Base-by-base conservation (phyloP, 257 asterid species). In the Petunia axillaris region DNA sequence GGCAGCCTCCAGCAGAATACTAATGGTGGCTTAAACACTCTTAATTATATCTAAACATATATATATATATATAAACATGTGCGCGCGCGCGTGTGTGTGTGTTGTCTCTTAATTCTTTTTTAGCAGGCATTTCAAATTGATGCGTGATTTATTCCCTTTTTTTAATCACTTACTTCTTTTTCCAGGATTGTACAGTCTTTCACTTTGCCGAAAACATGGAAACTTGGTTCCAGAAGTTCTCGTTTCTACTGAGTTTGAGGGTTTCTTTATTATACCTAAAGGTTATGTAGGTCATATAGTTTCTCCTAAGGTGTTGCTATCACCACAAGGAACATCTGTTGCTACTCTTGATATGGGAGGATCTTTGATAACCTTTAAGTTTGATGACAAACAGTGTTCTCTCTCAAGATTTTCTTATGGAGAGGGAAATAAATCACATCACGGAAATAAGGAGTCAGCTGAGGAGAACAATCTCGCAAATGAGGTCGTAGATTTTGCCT, bases 281-380 rank as follows among this genome's bases (percentile, higher is more conserved):
- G 89, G 82, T 57, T 80, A 82, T 80, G 81, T 52, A 80, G 88
- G 87, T 77, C 90, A 82, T 83, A 86, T 84, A 74, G 82, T 92
- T 66, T 90, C 80, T 87, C 90, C 98, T 40, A 95, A 96, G 89
- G 92, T 93, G 89, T 84, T 88, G 58, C 87, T 94, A 82, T 93
- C 99, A 50, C 96, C 93, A 1, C 76, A 74, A 44, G 97, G 99
- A 81, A 89, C 82, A 25, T 86, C 79, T 83, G 83, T 94, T 81
- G 94, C 97, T 82, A 84, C 92, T 83, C 86, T 96, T 84, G 99
- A 96, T 85, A 76, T 76, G 78, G 82, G 83, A 85, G 98, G 98
- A 55, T 81, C 88, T 85, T 88, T 96, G 83, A 82, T 71, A 86
- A 81, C 85, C 84, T 91, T 92, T 86, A 92, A 88, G 76, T 87